Evolutionary conservation across 2,329 filamentous ascomycete species (phyloP).

Genomic region (Dryadomyces quercus-mongolicae): DNA sequence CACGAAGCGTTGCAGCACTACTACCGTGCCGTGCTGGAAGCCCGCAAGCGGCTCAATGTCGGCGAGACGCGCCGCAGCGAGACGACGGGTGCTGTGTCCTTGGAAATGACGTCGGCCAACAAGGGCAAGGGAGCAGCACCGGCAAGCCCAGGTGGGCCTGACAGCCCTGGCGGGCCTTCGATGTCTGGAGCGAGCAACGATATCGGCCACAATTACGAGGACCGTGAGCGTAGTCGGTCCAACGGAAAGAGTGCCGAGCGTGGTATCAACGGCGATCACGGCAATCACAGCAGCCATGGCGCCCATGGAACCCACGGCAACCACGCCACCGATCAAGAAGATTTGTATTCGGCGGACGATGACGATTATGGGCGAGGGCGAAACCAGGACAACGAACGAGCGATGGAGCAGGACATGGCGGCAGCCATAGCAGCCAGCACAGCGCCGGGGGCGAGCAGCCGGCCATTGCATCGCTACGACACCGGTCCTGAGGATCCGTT

Average conservation of each 20-base stretch:
- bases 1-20: conserved; percentile 73
- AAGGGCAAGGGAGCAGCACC: conserved; percentile 17
- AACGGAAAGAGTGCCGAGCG: not conserved
- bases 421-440: conserved; percentile 12
- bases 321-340: not conserved
- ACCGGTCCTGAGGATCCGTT: conserved; percentile 6
- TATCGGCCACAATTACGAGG: no score
- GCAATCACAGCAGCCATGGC: not conserved
- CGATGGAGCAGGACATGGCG: conserved; percentile 9
- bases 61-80: conserved; percentile 17
- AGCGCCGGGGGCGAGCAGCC: conserved; percentile 4
- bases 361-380: not conserved
- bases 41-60: conserved; percentile 41
- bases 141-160: not conserved
- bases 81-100: conserved; percentile 16
- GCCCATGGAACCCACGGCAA: not conserved
- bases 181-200: not conserved
- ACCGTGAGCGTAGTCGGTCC: not conserved
- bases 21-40: conserved; percentile 63
- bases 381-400: not conserved
- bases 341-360: not conserved
- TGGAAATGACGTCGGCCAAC: conserved; percentile 9
- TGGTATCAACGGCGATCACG: not conserved
- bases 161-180: not conserved
- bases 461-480: not conserved